phyloP scores from a whole-genome alignment of 2,329 filamentous ascomycete genomes.

The Phialocephala sp. region DNA sequence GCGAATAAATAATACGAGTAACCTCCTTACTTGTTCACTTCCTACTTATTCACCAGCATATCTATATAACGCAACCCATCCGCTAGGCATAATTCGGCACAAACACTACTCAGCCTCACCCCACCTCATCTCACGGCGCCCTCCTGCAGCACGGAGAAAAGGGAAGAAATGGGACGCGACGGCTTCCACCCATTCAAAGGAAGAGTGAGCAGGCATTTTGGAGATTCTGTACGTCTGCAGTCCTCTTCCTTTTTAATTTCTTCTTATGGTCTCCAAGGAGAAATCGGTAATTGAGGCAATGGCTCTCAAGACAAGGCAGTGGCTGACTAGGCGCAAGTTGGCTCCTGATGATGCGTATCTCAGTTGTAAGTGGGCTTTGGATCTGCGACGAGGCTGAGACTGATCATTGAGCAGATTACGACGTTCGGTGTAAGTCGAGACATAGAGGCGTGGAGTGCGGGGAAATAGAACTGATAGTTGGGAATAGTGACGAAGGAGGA shows the following conservation, averaged over 20 bases:
- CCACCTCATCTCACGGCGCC: conserved; percentile 10
- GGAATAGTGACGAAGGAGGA: conserved; percentile 82
- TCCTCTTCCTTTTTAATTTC: conserved; percentile 16
- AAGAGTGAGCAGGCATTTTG: conserved; percentile 55
- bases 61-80: background rate
- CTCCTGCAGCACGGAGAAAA: conserved; percentile 15
- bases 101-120: conserved; percentile 16
- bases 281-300: conserved; percentile 14
- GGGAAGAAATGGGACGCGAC: conserved; percentile 36
- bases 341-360: conserved; percentile 72
- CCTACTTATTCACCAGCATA: background rate
- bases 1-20: background rate
- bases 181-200: conserved; percentile 60
- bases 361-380: conserved; percentile 60
- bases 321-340: conserved; percentile 46
- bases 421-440: conserved; percentile 61
- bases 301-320: conserved; percentile 21
- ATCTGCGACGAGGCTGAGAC: conserved; percentile 3
- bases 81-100: background rate
- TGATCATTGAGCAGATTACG: conserved; percentile 57
- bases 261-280: conserved; percentile 1
- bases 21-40: background rate
- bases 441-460: background rate
- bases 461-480: conserved; percentile 31
- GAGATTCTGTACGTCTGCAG: conserved; percentile 50